phyloP scores from a whole-genome alignment of 2,329 filamentous ascomycete species.

The Aspergillus sp. region DNA sequence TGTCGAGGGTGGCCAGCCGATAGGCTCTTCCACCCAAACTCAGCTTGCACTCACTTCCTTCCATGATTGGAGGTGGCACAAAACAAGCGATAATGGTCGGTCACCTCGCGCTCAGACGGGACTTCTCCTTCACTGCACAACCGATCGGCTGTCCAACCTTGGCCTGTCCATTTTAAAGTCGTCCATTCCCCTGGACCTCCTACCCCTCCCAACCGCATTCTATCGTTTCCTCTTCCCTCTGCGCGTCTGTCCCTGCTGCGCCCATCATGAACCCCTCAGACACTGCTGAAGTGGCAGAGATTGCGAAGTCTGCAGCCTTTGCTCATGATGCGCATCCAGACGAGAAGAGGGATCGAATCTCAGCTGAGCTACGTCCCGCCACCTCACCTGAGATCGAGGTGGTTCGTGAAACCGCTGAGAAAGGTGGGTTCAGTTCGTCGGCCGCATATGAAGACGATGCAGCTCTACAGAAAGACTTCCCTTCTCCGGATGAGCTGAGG shows the following conservation, averaged over 20 bases:
- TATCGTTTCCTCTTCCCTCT: background rate
- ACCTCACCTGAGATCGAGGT: constrained; percentile 14
- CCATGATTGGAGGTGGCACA: background rate
- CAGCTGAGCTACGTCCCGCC: constrained; percentile 6
- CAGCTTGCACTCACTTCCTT: background rate
- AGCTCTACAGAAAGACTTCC: constrained; percentile 12
- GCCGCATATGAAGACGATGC: background rate
- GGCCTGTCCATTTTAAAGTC: constrained; percentile 7
- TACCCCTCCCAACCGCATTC: background rate
- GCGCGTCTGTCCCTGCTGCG: background rate
- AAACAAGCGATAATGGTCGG: background rate
- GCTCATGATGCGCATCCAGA: constrained; percentile 19
- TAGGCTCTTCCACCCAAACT: background rate
- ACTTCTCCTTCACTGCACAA: background rate
- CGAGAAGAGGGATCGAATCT: constrained; percentile 17
- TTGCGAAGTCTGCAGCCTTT: constrained; percentile 25
- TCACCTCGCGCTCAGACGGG: background rate
- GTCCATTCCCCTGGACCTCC: background rate
- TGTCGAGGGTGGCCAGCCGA: background rate
- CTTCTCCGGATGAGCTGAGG: constrained; percentile 37
- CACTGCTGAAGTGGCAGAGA: constrained; percentile 27
- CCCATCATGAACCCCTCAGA: constrained; percentile 30
- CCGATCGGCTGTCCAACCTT: background rate
- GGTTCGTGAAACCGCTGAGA: constrained; percentile 2
- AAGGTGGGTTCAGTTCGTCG: background rate